Percentiles rank a stretch among this genome's conserved stretches.
Evolutionary conservation across 352 stramenopile species (phyloP).

Genomic region (Globisporangium takayamanum): DNA sequence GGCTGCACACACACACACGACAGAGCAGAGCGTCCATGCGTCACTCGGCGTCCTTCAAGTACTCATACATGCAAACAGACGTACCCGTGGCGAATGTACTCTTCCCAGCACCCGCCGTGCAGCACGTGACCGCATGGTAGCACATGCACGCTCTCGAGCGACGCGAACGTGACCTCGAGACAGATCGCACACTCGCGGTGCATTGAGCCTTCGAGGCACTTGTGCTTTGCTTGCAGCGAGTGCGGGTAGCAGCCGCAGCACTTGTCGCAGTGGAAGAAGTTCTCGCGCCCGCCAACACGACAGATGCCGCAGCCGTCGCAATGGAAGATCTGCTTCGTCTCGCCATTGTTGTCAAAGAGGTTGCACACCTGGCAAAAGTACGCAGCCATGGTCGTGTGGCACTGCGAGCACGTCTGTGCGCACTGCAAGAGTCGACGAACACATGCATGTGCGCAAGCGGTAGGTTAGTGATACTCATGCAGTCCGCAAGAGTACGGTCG

Average conservation of each 20-base stretch:
- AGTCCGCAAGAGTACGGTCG: not conserved
- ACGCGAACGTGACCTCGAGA: conserved; percentile 74
- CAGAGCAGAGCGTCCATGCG: not conserved
- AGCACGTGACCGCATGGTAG: conserved; percentile 73
- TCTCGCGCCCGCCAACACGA: conserved; percentile 63
- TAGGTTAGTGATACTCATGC: not conserved
- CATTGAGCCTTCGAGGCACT: conserved; percentile 76
- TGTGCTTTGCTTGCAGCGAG: conserved; percentile 63
- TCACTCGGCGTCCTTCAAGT: not conserved
- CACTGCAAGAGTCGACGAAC: conserved; percentile 24
- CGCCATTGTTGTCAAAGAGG: conserved; percentile 61
- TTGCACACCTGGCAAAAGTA: conserved; percentile 74
- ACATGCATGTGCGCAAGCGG: not conserved
- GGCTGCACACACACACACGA: not conserved
- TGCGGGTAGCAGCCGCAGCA: conserved; percentile 78
- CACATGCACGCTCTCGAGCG: conserved; percentile 63
- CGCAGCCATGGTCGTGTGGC: conserved; percentile 36
- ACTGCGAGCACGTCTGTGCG: conserved; percentile 40
- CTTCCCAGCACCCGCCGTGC: conserved; percentile 55
- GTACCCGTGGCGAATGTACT: conserved; percentile 59
- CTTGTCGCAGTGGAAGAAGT: conserved; percentile 74
- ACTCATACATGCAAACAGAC: not conserved
- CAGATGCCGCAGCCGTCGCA: conserved; percentile 75
- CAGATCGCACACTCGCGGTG: conserved; percentile 79
- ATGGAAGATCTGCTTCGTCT: conserved; percentile 64